Percentiles rank a stretch among this genome's conserved stretches.
These are phyloP conservation scores for Hypoxylon crocopeplum DNA, from an alignment of 495 filamentous ascomycete species.

Conservation along the genomic window DNA sequence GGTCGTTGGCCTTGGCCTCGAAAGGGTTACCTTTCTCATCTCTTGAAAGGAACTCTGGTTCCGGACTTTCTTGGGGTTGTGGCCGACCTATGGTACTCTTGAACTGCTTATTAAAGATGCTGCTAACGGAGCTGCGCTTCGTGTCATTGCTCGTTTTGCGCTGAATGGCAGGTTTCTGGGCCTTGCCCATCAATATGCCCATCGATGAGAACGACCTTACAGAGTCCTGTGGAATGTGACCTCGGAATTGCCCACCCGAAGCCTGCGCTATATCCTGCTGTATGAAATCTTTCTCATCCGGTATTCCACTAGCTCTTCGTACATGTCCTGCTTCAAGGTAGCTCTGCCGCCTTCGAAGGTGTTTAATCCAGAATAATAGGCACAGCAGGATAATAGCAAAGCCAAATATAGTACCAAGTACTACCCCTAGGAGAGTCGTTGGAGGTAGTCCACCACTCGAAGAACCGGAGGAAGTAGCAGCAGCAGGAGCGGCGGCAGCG, in stretches of 20 bases:
- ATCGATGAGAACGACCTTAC: constrained; percentile 61
- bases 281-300: constrained; percentile 60
- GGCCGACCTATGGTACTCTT: constrained; percentile 63
- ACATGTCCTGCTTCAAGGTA: constrained; percentile 55
- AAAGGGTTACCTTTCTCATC: constrained; percentile 54
- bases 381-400: constrained; percentile 71
- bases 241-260: constrained; percentile 50
- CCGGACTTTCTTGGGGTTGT: constrained; percentile 48
- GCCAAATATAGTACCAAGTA: constrained; percentile 79
- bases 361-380: constrained; percentile 72
- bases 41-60: constrained; percentile 32
- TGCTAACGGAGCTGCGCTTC: constrained; percentile 50
- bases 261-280: constrained; percentile 62
- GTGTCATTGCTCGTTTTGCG: constrained; percentile 57
- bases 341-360: constrained; percentile 54
- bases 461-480: constrained; percentile 6
- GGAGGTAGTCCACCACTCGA: constrained; percentile 49
- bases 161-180: constrained; percentile 46
- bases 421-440: constrained; percentile 74
- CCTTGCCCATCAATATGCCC: constrained; percentile 61
- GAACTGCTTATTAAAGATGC: constrained; percentile 58
- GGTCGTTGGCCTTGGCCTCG: constrained; percentile 42
- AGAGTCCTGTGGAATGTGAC: constrained; percentile 55
- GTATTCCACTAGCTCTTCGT: constrained; percentile 57
- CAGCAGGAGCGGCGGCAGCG: constrained; percentile 41